Base-by-base conservation (phyloP, 2,329 filamentous ascomycete species). In the Aspergillus felis region DNA sequence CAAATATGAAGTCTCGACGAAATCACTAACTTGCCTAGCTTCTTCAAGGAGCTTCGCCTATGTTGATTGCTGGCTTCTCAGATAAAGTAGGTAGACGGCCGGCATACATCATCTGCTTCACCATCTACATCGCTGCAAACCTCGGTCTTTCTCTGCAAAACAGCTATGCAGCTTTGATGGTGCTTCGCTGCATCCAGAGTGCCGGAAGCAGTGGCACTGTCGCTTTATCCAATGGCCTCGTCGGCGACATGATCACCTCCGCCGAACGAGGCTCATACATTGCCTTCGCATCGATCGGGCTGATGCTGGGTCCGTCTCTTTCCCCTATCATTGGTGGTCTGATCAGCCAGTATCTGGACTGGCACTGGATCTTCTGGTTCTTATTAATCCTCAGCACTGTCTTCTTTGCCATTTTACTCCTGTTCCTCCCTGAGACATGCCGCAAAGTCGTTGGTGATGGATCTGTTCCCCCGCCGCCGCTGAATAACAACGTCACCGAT, bases 361-460 rank as follows among this genome's bases (percentile, higher is more conserved):
- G 87, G 87, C 77, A 66, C 17, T 66, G 64, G 54, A 84, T 88
- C 55, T 89, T 89, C 67, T 89, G 86, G 86, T 88, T 89, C 66
- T 79, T 87, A 46, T 77, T 82, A 46, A 87, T 89, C 44, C 74
- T 74, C 4, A 65, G 73, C 0, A 71, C 66, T 3, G 69, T 75
- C 0, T 85, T 82, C 69, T 74, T 88, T 38, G 60, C 87, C 2
- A 79, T 81, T 0, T 83, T 85, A 56, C 65, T 78, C 2, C 65
- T 88, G 2, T 79, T 82, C 24, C 77, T 87, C 7, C 87, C 86
- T 0, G 78, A 81, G 51, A 81, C 78, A 0, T 73, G 71, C 20
- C 69, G 78, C 2, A 75, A 72, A 5, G 67, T 77, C 7, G 74
- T 77, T 1, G 74, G 71, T 0, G 66, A 77, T 55, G 74, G 74